These are phyloP conservation scores for Orbilia javanica DNA, from an alignment of 2,329 filamentous ascomycete species.

Conservation along the genomic window DNA sequence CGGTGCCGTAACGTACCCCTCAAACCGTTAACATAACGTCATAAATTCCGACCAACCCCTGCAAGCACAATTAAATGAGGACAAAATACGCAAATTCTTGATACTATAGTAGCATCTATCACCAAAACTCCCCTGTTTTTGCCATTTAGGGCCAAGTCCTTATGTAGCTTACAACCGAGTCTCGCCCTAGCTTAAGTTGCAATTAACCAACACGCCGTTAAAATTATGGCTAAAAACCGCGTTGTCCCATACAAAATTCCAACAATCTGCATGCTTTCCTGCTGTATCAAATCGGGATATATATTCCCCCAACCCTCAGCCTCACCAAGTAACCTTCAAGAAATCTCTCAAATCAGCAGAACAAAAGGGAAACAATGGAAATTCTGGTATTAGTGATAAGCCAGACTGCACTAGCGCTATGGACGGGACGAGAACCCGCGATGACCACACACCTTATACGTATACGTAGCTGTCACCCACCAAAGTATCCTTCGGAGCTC, in stretches of 20 bases:
- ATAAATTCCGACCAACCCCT: constrained; percentile 8
- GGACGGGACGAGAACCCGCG: constrained; percentile 22
- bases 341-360: constrained; percentile 12
- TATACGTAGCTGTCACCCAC: not conserved
- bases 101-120: not conserved
- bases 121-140: not conserved
- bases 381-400: constrained; percentile 6
- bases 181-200: too few species aligned
- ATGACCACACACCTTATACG: constrained; percentile 13
- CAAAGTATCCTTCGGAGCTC: not conserved
- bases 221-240: constrained; percentile 14
- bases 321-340: not conserved
- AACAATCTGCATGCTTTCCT: not conserved
- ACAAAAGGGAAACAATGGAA: constrained; percentile 9
- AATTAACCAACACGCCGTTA: too few species aligned
- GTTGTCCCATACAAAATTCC: constrained; percentile 26
- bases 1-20: constrained; percentile 4
- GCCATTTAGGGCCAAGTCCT: constrained; percentile 3
- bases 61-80: not conserved
- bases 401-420: constrained; percentile 5
- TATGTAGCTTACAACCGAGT: too few species aligned
- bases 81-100: constrained; percentile 10
- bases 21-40: constrained; percentile 3
- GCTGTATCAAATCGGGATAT: constrained; percentile 16
- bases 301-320: constrained; percentile 11